phyloP scores from a whole-genome alignment of 345 rosid genomes.

The Luvunga scandens region DNA sequence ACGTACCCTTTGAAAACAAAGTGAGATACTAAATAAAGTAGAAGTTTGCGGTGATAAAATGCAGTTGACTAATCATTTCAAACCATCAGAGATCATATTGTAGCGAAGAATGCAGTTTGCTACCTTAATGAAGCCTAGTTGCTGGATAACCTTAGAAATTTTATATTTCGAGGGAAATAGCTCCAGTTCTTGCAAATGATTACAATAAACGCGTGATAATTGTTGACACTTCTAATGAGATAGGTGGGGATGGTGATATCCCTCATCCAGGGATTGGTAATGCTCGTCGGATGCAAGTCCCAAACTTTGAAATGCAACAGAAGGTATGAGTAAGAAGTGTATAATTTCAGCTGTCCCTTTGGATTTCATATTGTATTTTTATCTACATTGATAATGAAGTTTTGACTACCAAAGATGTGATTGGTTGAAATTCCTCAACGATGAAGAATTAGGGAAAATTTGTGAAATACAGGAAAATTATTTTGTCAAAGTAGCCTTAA shows the following conservation, averaged over 20 bases:
- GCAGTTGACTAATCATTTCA: not conserved
- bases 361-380: slow-evolving; percentile 4
- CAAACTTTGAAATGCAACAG: slow-evolving; percentile 78
- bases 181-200: slow-evolving; percentile 90
- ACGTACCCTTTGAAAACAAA: not conserved
- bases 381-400: not conserved
- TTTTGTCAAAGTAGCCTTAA: not conserved
- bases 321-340: slow-evolving; percentile 41
- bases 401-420: slow-evolving; percentile 1
- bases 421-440: not conserved
- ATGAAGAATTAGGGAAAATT: not conserved
- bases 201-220: slow-evolving; percentile 84
- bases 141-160: slow-evolving; percentile 8
- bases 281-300: slow-evolving; percentile 98
- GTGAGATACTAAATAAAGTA: not conserved
- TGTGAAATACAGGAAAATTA: not conserved
- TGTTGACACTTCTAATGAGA: slow-evolving; percentile 94
- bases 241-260: slow-evolving; percentile 97
- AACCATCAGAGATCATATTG: not conserved
- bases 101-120: not conserved
- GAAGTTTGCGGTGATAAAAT: not conserved
- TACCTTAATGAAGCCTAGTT: not conserved
- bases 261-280: slow-evolving; percentile 92
- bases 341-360: not conserved
- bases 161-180: slow-evolving; percentile 65